Percentiles rank a stretch among this genome's conserved stretches.
Evolutionary conservation across 1,284 basidiomycete species (phyloP).

Genomic region (Ceratobasidium sp.): DNA sequence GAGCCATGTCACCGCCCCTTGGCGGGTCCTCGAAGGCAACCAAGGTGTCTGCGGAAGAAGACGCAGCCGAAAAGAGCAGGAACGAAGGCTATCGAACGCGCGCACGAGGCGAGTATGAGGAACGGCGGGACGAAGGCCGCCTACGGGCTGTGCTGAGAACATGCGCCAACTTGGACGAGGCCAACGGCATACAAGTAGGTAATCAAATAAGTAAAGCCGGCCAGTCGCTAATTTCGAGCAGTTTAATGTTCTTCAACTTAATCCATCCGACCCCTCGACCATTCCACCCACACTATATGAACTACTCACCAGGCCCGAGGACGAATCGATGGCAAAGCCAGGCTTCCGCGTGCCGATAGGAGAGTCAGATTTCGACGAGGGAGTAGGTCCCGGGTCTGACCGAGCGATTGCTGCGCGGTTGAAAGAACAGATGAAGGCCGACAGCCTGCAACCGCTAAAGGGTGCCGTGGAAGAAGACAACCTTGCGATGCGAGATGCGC

Average conservation of each 20-base stretch:
- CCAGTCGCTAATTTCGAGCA: slow-evolving; percentile 46
- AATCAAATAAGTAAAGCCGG: background rate
- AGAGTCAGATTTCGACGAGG: slow-evolving; percentile 31
- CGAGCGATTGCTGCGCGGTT: slow-evolving; percentile 23
- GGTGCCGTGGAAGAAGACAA: slow-evolving; percentile 21
- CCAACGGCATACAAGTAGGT: slow-evolving; percentile 65
- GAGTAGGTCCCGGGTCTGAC: slow-evolving; percentile 11
- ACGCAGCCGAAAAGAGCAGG: slow-evolving; percentile 38
- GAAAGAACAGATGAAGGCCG: slow-evolving; percentile 39
- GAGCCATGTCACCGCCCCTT: slow-evolving; percentile 46
- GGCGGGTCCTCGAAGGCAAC: slow-evolving; percentile 71
- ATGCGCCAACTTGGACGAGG: slow-evolving; percentile 71
- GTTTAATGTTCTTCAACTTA: slow-evolving; percentile 81
- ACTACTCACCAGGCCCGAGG: slow-evolving; percentile 24
- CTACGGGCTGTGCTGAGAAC: slow-evolving; percentile 72
- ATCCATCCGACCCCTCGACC: slow-evolving; percentile 65
- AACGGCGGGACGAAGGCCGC: slow-evolving; percentile 70
- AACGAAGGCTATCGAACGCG: slow-evolving; percentile 69
- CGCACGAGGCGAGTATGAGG: slow-evolving; percentile 71
- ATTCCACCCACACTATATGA: slow-evolving; percentile 71
- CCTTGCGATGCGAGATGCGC: slow-evolving; percentile 23
- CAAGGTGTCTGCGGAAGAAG: slow-evolving; percentile 65
- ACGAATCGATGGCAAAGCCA: background rate
- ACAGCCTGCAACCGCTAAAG: slow-evolving; percentile 36
- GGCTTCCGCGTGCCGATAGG: slow-evolving; percentile 4